A percentile compares a stretch with the other conserved stretches of the same genome.
These are phyloP conservation scores for Pseudogymnoascus pannorum DNA, from an alignment of 2,329 filamentous ascomycete species.

Conservation along the genomic window DNA sequence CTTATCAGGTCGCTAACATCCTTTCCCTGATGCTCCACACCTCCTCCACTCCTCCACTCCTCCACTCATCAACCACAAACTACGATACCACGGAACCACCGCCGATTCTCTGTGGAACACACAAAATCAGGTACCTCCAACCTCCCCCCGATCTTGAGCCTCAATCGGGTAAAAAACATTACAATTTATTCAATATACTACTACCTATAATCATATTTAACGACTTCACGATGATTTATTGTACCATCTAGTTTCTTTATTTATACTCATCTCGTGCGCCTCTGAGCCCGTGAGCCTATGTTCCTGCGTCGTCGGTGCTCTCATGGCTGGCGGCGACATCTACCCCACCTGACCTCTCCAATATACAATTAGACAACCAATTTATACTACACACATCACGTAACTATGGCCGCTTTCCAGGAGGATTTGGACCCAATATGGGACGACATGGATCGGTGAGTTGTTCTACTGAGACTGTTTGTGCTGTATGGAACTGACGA, in stretches of 20 bases:
- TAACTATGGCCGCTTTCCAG: slow-evolving; percentile 36
- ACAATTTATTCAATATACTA: background rate
- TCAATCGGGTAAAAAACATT: background rate
- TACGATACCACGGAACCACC: background rate
- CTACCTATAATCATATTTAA: background rate
- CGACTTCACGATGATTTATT: slow-evolving; percentile 3
- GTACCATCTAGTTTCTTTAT: background rate
- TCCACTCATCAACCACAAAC: background rate
- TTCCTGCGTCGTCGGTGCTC: background rate
- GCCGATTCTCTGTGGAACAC: background rate
- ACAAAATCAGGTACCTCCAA: background rate
- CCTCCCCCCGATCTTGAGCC: background rate
- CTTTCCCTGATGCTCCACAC: background rate
- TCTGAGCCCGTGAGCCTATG: background rate
- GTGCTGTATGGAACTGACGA: background rate
- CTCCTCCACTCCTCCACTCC: background rate
- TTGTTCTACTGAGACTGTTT: slow-evolving; percentile 23
- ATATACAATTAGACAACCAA: slow-evolving; percentile 25
- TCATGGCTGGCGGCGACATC: slow-evolving; percentile 6
- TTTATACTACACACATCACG: slow-evolving; percentile 16
- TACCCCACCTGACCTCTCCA: slow-evolving; percentile 13
- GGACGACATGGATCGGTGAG: slow-evolving; percentile 25
- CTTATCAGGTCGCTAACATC: background rate
- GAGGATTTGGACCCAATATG: slow-evolving; percentile 49
- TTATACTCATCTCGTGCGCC: background rate